Conservation (phyloP, 2,329 filamentous ascomycete species). For the Byssochlamys sp. region DNA sequence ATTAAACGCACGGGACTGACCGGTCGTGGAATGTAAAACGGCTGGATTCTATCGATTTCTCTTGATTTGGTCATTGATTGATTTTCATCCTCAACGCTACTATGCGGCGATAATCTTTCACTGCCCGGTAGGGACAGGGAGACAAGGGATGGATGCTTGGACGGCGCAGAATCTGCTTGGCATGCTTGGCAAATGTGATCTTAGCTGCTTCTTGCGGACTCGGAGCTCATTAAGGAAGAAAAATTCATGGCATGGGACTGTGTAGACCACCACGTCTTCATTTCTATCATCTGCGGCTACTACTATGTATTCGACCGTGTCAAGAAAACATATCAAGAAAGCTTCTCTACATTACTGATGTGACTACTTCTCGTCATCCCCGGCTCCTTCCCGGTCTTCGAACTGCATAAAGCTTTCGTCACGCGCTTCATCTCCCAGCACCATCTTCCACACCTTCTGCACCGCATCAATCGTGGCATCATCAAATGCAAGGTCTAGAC, state of each 20-base stretch:
- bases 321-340: not conserved
- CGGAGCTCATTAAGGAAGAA: not conserved
- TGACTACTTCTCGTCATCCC: slow-evolving; percentile 38
- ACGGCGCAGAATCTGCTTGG: not conserved
- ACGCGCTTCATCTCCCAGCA: slow-evolving; percentile 45
- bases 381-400: slow-evolving; percentile 57
- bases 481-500: slow-evolving; percentile 62
- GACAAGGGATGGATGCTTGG: no score
- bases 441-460: slow-evolving; percentile 57
- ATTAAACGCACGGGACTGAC: no score
- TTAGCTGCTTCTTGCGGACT: not conserved
- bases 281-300: not conserved
- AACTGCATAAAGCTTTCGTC: slow-evolving; percentile 64
- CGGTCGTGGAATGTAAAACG: no score
- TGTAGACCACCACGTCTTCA: not conserved
- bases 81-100: no score
- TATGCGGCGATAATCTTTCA: no score
- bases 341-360: not conserved
- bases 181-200: not conserved
- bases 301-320: not conserved
- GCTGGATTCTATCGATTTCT: no score
- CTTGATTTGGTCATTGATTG: no score
- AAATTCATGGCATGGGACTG: not conserved
- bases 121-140: no score
- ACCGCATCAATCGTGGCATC: slow-evolving; percentile 61